Evolutionary conservation across 129 eudicot genomes (phyloP), one percentile per base, ranked within the genome.

Genomic region (Helianthus annuus): DNA sequence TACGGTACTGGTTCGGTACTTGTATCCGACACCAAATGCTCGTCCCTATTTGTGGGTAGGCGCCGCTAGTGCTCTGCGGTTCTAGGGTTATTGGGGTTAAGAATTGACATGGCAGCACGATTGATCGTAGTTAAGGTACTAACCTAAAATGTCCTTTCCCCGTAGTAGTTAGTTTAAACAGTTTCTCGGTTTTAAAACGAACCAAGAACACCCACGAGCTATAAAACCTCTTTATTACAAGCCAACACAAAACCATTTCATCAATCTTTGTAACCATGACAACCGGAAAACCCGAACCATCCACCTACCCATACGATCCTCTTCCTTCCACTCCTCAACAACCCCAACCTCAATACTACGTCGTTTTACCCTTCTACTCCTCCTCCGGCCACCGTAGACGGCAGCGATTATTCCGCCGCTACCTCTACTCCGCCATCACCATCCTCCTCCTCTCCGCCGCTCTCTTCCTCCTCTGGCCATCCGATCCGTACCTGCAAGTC

Each of bases 381-480:
- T 68, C 76, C 68, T 34, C 69, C 72, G 51, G 76, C 55, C 61
- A 48, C 81, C 87, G 76, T 73, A 34, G 73, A 10, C 66, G 51
- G 36, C 81, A 78, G 66, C 76, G 64, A 4, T 64, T 24, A 61
- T 69, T 61, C 68, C 81, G 81, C 16, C 74, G 84, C 48, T 52
- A 73, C 74, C 24, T 81, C 53, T 24, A 75, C 67, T 57, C n/a
- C 82, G 49, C 58, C 78, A 16, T 52, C 77, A 4, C 79, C 39
- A 4, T 86, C 70, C 81, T 88, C 85, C 70, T 89, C 82, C 78
- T 87, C 82, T 24, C 83, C 83, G 75, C 75, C 83, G 76, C 87
- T 32, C 8, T 82, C 22, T 93, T 56, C 92, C 22, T 84, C 24
- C 84, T 90, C 77, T 93, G 86, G 86, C 98, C 98, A 4, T 93